These are phyloP conservation scores for Aspergillus phoenicis DNA, from an alignment of 2,329 filamentous ascomycete genomes.

Conservation along the genomic window DNA sequence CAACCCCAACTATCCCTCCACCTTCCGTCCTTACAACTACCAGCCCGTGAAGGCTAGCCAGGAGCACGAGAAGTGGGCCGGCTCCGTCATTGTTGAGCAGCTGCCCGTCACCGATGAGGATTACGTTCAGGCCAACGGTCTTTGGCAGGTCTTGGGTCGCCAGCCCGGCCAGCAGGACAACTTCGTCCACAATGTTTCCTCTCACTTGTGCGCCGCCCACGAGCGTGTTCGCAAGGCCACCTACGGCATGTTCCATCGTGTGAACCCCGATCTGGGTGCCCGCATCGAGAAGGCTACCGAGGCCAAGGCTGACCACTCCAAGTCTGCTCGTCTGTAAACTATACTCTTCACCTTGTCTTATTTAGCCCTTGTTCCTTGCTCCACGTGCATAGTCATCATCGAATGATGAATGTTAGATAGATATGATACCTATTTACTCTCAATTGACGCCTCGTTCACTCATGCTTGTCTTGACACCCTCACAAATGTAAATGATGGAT, in stretches of 20 bases:
- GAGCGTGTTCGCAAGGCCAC: constrained; percentile 59
- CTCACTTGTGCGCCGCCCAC: constrained; percentile 58
- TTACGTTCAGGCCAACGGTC: constrained; percentile 46
- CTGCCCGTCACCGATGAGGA: constrained; percentile 49
- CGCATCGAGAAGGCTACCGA: constrained; percentile 59
- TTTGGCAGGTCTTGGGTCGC: constrained; percentile 49
- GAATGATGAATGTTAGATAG: not conserved
- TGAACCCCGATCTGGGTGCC: constrained; percentile 57
- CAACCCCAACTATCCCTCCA: constrained; percentile 57
- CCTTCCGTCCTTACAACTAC: constrained; percentile 41
- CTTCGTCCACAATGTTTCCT: constrained; percentile 62
- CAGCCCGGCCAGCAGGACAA: constrained; percentile 62
- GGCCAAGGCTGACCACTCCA: constrained; percentile 27
- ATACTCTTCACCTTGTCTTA: not conserved
- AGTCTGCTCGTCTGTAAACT: constrained; percentile 33
- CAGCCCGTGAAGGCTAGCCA: constrained; percentile 45
- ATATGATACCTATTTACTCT: not conserved
- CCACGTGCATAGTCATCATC: not conserved
- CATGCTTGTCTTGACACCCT: not conserved
- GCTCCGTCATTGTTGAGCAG: constrained; percentile 43
- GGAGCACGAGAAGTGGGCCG: constrained; percentile 49
- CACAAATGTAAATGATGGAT: not conserved
- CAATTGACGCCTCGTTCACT: not conserved
- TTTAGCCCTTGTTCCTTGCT: not conserved
- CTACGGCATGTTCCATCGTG: constrained; percentile 62